Conservation (phyloP, 2,329 filamentous ascomycete genomes). For the Chrysoporthe puriensis region DNA sequence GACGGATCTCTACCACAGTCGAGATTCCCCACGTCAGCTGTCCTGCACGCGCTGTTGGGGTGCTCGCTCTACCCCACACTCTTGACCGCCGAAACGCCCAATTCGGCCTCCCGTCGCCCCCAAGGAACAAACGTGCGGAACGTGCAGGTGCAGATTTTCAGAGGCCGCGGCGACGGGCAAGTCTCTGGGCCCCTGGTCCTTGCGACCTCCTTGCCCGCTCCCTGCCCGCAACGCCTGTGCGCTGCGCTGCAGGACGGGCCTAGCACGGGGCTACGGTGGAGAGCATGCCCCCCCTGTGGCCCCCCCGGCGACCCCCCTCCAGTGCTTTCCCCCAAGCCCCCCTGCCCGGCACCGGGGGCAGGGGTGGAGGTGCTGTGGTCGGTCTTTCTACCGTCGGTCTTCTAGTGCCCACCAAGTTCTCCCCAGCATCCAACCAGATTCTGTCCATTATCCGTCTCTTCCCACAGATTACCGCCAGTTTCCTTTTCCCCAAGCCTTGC, state of each 20-base stretch:
- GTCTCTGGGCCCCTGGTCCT: not conserved
- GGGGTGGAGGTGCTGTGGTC: not conserved
- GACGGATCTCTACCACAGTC: not conserved
- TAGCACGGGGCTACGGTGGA: slow-evolving; percentile 5
- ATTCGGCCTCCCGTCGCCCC: slow-evolving; percentile 9
- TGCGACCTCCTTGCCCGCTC: not conserved
- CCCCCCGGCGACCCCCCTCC: not conserved
- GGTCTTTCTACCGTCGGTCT: not conserved
- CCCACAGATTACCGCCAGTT: slow-evolving; percentile 9
- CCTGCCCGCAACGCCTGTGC: not conserved
- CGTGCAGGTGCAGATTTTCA: not conserved
- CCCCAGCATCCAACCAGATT: slow-evolving; percentile 24
- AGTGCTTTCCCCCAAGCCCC: not conserved
- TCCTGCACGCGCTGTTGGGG: slow-evolving; percentile 1
- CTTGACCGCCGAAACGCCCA: slow-evolving; percentile 29
- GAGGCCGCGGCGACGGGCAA: not conserved
- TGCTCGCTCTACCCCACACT: slow-evolving; percentile 29
- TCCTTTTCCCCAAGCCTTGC: not conserved
- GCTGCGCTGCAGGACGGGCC: slow-evolving; percentile 17
- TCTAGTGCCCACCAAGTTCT: slow-evolving; percentile 13
- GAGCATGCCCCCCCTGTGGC: not conserved
- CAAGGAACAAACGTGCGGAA: slow-evolving; percentile 9
- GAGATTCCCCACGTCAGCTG: slow-evolving; percentile 2
- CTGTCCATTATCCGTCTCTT: slow-evolving; percentile 17
- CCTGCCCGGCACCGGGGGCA: not conserved